phyloP scores from a whole-genome alignment of 2,329 filamentous ascomycete genomes.

The Hortaea werneckii region DNA sequence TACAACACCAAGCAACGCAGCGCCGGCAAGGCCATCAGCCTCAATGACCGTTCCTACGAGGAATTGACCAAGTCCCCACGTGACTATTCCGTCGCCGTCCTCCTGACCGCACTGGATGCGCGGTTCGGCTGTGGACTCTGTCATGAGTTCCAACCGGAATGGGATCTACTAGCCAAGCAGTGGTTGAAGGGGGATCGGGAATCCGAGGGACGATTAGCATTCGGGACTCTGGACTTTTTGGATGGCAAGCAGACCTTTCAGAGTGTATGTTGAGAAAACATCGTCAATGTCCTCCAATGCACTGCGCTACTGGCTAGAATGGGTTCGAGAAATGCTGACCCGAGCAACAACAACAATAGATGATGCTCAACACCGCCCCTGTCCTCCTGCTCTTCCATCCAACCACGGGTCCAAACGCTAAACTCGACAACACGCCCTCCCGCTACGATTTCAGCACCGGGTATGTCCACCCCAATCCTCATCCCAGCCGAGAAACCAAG shows the following conservation, averaged over 20 bases:
- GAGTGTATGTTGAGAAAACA: conserved; percentile 48
- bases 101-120: conserved; percentile 76
- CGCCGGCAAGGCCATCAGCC: conserved; percentile 56
- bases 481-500: conserved; percentile 2
- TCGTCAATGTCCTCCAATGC: background rate
- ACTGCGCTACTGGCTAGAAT: background rate
- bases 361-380: conserved; percentile 88
- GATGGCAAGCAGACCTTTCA: conserved; percentile 79
- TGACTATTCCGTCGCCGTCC: conserved; percentile 71
- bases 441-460: conserved; percentile 78
- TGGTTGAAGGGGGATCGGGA: conserved; percentile 79
- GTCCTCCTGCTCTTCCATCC: conserved; percentile 81
- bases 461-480: conserved; percentile 39
- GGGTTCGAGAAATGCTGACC: background rate
- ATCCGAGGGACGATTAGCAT: conserved; percentile 62
- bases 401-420: conserved; percentile 70
- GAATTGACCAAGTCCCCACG: conserved; percentile 66
- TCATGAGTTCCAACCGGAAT: conserved; percentile 86
- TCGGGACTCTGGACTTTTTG: conserved; percentile 76
- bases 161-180: conserved; percentile 74
- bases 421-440: conserved; percentile 54
- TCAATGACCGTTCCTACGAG: conserved; percentile 66
- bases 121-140: conserved; percentile 81
- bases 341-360: conserved; percentile 38
- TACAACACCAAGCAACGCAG: conserved; percentile 59